phyloP scores from a whole-genome alignment of 2,329 filamentous ascomycete species.

The Exophiala sp. region DNA sequence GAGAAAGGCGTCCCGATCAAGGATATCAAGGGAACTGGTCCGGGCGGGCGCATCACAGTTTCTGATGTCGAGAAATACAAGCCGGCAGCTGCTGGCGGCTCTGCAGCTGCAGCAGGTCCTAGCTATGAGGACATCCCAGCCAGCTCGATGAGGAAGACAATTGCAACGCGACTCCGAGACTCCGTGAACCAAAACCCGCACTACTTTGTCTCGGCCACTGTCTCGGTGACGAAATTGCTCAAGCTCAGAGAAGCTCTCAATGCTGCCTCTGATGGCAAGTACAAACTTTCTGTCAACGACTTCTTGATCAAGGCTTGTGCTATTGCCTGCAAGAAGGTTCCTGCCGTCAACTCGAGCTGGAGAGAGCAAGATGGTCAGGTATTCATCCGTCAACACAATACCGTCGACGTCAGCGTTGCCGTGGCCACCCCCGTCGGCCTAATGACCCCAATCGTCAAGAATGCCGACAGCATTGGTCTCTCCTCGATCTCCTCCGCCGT shows the following conservation, averaged over 20 bases:
- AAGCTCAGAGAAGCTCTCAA: conserved; percentile 95
- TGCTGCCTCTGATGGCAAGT: conserved; percentile 78
- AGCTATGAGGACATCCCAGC: conserved; percentile 78
- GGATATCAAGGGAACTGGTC: conserved; percentile 78
- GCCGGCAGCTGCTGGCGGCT: conserved; percentile 46
- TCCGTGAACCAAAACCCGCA: conserved; percentile 92
- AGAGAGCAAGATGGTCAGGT: conserved; percentile 65
- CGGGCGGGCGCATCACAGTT: conserved; percentile 80
- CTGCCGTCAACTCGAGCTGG: conserved; percentile 94
- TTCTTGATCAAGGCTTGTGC: conserved; percentile 97
- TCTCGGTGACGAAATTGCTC: conserved; percentile 88
- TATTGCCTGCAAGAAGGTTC: conserved; percentile 85
- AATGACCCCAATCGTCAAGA: conserved; percentile 95
- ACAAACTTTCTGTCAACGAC: conserved; percentile 99
- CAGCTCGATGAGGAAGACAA: conserved; percentile 95
- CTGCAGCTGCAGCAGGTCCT: conserved; percentile 51
- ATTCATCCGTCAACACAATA: conserved; percentile 86
- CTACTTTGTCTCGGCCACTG: conserved; percentile 88
- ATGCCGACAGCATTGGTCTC: conserved; percentile 79
- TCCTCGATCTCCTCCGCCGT: conserved; percentile 80
- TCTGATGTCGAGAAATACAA: conserved; percentile 86
- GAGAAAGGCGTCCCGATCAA: conserved; percentile 76
- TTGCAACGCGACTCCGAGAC: conserved; percentile 82
- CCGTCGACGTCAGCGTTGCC: conserved; percentile 89
- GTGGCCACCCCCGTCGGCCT: conserved; percentile 88